Base-by-base conservation (phyloP, 2,329 filamentous ascomycete species). In the Thelonectria olida region DNA sequence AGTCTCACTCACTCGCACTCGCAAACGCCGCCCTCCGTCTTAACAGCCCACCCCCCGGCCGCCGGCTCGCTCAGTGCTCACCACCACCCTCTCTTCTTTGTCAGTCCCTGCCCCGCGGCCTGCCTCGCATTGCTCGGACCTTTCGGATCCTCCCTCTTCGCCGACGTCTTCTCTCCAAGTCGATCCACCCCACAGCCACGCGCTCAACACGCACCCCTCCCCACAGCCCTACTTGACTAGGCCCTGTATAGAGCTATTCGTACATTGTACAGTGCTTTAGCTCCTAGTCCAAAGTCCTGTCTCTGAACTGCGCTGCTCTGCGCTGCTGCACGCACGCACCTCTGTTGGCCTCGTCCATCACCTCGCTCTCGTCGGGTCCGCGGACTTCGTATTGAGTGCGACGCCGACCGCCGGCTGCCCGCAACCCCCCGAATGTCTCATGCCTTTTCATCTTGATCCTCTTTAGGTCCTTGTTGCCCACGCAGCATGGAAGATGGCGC, bases 401-500 rank as follows among this genome's bases (percentile, higher is more conserved):
- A 68, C 67, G 67, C 69, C 69, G 67, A 72, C 67, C 56, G 53
- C 66, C 67, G 64, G 66, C 59, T 50, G 31, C 44, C 42, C 49
- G 53, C 58, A 28, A 63, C 62, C 54, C 61, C 38, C 67, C 63
- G 63, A 9, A 61, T 62, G 19, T 51, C 45, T 53, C 27, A 55
- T 58, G 53, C 50, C 48, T 41, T 54, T 48, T 64, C 59, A 54
- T 39, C 39, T 62, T 56, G 58, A 65, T 45, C 63, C 61, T 69
- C 65, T 67, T 67, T 66, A 67, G 65, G 61, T 54, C 44, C 53
- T 60, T 53, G 17, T 48, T 61, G 58, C 70, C 64, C 61, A 67
- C 66, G 55, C 75, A 77, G 72, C 63, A 78, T 78, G 76, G 75
- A 70, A 77, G 39, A 78, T 78, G 76, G 68, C 73, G 60, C 61